These are phyloP conservation scores for Hymenoscyphus infarciens DNA, from an alignment of 2,329 filamentous ascomycete species.

Conservation along the genomic window DNA sequence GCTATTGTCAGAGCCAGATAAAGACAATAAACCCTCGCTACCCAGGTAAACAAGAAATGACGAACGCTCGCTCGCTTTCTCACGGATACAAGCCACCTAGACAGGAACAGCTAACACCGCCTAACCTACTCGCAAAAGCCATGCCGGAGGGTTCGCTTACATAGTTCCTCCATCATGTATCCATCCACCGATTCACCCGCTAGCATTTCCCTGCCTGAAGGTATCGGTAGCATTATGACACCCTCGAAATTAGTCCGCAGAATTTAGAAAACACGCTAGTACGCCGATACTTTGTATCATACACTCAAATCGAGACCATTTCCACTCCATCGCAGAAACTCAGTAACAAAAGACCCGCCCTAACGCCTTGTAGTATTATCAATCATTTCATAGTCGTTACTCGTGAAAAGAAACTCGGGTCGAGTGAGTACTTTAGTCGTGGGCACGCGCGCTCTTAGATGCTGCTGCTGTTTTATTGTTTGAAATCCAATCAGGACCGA, in stretches of 20 bases:
- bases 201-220: not conserved
- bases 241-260: not conserved
- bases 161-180: not conserved
- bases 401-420: not conserved
- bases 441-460: not conserved
- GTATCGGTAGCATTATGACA: not conserved
- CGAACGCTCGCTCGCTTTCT: not conserved
- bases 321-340: no score
- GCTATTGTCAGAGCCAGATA: no score
- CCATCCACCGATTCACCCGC: not conserved
- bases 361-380: not conserved
- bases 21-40: no score
- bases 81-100: not conserved
- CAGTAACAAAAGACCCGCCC: not conserved
- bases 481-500: constrained; percentile 42
- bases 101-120: not conserved
- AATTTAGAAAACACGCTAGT: not conserved
- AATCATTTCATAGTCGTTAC: not conserved
- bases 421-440: not conserved
- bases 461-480: not conserved
- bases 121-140: not conserved
- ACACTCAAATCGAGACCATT: no score
- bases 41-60: no score
- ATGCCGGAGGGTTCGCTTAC: not conserved
- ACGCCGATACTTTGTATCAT: no score